Evolutionary conservation across 2,329 filamentous ascomycete genomes (phyloP), one percentile per base, ranked within the genome.

Genomic region (Aspergillaceae sp.): DNA sequence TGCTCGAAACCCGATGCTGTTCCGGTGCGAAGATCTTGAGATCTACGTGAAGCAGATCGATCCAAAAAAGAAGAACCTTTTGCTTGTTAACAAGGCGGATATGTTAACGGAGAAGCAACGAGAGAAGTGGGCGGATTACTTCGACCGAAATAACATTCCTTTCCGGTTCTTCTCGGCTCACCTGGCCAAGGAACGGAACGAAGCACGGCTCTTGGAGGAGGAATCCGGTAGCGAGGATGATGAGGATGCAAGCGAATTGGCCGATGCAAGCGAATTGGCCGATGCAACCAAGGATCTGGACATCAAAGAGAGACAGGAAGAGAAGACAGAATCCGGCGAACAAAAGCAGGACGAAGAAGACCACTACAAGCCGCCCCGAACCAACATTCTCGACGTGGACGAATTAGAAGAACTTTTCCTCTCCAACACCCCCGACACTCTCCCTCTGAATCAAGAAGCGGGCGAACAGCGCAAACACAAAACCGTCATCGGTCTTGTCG

Each of bases 1-100:
- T 71, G 92, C 94, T 6, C 78, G 92, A 60, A 96, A 96, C 66
- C 92, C 92, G 2, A 74, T 98, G 11, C 78, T 97, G 56, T 98
- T 97, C 72, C 81, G 94, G 48, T 95, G 86, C 4, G 91, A 94
- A 56, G 92, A 98, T 73, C 70, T 98, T 50, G 92, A 97, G 63
- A 77, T 74, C 54, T 98, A 98, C 57, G 92, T 98, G 59, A 94
- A 95, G 70, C 88, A 94, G 57, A 85, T 97, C 28, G 86, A 94
- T 59, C 70, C 82, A 2, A 83, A 81, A 63, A 97, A 98, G 74
- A 79, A 89, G 64, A 98, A 97, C 65, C 63, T 98, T 61, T 67
- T 98, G 46, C 74, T 98, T 46, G 91, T 98, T 62, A 98, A 98
- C 76, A 98, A 98, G 75, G 90, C 92, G 40, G 92, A 98, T 70